Conservation (phyloP, 805 yeast genomes). For the Zygosaccharomyces bailii region DNA sequence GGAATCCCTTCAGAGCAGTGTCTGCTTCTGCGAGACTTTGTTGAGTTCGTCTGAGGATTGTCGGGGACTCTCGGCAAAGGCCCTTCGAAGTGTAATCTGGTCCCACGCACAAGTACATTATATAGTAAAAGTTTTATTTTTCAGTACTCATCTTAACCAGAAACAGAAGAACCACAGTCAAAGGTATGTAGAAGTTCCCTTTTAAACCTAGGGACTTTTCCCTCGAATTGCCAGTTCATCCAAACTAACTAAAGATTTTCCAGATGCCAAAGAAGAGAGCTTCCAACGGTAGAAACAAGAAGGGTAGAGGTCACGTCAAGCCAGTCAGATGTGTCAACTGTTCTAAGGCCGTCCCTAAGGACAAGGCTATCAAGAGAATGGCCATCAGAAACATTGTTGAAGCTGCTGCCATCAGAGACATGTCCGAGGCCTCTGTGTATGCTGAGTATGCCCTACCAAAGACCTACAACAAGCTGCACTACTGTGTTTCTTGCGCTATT, state of each 20-base stretch:
- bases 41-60: not conserved
- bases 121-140: slow-evolving; percentile 8
- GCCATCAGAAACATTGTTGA: slow-evolving; percentile 99
- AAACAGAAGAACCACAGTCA: slow-evolving; percentile 8
- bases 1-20: not conserved
- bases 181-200: slow-evolving; percentile 4
- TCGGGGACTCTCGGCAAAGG: not conserved
- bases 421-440: slow-evolving; percentile 99
- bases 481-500: slow-evolving; percentile 99
- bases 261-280: slow-evolving; percentile 99
- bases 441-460: slow-evolving; percentile 99
- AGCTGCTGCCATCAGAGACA: slow-evolving; percentile 99
- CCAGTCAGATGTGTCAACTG: slow-evolving; percentile 99
- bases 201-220: not conserved
- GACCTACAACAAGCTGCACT: slow-evolving; percentile 99
- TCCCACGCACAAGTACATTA: slow-evolving; percentile 5
- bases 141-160: not conserved
- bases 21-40: not conserved
- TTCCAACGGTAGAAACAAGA: slow-evolving; percentile 99
- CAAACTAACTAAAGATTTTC: slow-evolving; percentile 3
- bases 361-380: slow-evolving; percentile 99
- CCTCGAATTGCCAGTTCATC: not conserved
- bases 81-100: not conserved
- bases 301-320: slow-evolving; percentile 99
- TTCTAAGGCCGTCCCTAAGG: slow-evolving; percentile 99